Percentiles rank a stretch among this genome's conserved stretches.
Evolutionary conservation across 441 rosid species (phyloP).

Genomic region (Gossypium laxum): DNA sequence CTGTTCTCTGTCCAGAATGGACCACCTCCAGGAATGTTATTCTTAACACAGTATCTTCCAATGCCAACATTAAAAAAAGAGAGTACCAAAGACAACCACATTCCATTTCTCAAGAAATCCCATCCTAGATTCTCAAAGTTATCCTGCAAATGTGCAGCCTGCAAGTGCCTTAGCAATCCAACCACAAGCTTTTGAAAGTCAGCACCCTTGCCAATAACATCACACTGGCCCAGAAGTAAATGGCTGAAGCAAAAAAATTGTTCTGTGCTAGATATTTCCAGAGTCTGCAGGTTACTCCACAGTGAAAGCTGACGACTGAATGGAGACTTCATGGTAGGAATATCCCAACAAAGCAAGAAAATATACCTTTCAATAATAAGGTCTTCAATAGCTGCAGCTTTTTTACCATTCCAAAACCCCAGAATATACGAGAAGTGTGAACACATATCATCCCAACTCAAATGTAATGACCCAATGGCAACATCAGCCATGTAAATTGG

Average conservation of each 20-base stretch:
- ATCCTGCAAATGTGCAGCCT: slow-evolving; percentile 33
- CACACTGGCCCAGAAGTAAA: slow-evolving; percentile 38
- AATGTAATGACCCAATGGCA: slow-evolving; percentile 38
- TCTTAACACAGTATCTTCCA: slow-evolving; percentile 38
- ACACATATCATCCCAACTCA: slow-evolving; percentile 50
- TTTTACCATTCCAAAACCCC: slow-evolving; percentile 78
- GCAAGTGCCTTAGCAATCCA: slow-evolving; percentile 43
- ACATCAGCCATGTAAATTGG: slow-evolving; percentile 47
- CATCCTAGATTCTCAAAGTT: slow-evolving; percentile 60
- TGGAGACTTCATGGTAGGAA: slow-evolving; percentile 35
- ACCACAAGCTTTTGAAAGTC: slow-evolving; percentile 40
- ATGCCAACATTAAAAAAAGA: slow-evolving; percentile 62
- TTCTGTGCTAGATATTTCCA: slow-evolving; percentile 43
- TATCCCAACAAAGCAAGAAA: slow-evolving; percentile 79
- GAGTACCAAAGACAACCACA: slow-evolving; percentile 72
- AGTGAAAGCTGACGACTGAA: slow-evolving; percentile 33
- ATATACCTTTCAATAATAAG: slow-evolving; percentile 85
- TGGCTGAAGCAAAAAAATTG: slow-evolving; percentile 53
- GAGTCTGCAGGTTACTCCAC: slow-evolving; percentile 31
- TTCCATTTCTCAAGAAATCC: slow-evolving; percentile 78
- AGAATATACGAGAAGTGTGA: slow-evolving; percentile 54
- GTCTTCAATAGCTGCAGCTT: slow-evolving; percentile 65
- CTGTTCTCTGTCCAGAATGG: slow-evolving; percentile 45
- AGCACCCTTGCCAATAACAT: slow-evolving; percentile 33
- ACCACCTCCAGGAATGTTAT: slow-evolving; percentile 38